phyloP scores from a whole-genome alignment of 805 yeast genomes.

The Candida manassasensis region DNA sequence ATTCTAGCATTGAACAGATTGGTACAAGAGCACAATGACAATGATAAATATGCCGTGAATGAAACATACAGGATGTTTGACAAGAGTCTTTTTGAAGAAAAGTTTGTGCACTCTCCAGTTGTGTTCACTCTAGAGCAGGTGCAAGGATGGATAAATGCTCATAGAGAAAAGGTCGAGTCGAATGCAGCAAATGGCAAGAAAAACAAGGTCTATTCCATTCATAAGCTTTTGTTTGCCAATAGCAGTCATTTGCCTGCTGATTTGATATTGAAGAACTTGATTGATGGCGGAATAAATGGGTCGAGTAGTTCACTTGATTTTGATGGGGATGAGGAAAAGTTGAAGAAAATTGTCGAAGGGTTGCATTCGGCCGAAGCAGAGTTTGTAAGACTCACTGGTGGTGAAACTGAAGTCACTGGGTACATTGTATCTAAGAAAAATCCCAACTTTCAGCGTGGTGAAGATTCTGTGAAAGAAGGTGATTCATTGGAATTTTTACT shows the following conservation, averaged over 20 bases:
- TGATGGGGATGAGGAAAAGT: conserved; percentile 21
- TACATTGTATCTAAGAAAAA: conserved; percentile 62
- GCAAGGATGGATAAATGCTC: conserved; percentile 35
- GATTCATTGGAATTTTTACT: conserved; percentile 41
- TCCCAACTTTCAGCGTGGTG: conserved; percentile 34
- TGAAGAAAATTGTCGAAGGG: conserved; percentile 32
- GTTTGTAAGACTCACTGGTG: conserved; percentile 32
- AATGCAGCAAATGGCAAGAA: conserved; percentile 24
- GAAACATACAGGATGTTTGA: conserved; percentile 64
- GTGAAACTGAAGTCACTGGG: conserved; percentile 44
- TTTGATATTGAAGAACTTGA: conserved; percentile 57
- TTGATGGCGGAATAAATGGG: conserved; percentile 43
- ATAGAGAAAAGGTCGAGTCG: conserved; percentile 22
- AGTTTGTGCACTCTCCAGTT: conserved; percentile 9
- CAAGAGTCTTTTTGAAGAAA: conserved; percentile 37
- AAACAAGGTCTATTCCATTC: conserved; percentile 53
- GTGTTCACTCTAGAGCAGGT: conserved; percentile 28
- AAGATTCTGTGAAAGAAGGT: conserved; percentile 27
- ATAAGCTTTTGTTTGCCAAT: conserved; percentile 62
- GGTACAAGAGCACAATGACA: conserved; percentile 68
- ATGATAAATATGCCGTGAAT: conserved; percentile 67
- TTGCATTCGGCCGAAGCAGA: conserved; percentile 45
- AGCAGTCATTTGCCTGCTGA: conserved; percentile 77
- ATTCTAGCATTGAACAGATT: conserved; percentile 74
- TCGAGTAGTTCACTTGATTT: conserved; percentile 30